Conservation (phyloP, 2,329 filamentous ascomycete genomes). For the Aspergillus spinulosporus region DNA sequence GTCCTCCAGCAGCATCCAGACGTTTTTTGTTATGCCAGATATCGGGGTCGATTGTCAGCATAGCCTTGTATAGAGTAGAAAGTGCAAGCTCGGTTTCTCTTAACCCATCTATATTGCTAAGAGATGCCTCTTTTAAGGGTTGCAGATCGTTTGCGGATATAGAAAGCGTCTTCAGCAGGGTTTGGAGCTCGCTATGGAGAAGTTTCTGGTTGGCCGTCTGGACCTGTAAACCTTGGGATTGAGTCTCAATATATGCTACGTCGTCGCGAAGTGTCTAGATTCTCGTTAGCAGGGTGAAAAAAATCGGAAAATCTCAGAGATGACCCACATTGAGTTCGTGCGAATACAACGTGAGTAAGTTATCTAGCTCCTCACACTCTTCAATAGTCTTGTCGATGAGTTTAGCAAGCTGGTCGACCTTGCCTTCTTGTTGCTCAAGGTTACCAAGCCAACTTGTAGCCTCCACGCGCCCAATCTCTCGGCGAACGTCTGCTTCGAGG, state of each 20-base stretch:
- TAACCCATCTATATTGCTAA: conserved; percentile 70
- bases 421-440: conserved; percentile 80
- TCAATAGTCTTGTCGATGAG: conserved; percentile 87
- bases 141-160: conserved; percentile 76
- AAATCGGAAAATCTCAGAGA: neutral
- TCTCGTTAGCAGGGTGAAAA: conserved; percentile 27
- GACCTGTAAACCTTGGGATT: conserved; percentile 93
- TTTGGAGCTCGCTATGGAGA: conserved; percentile 83
- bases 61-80: conserved; percentile 82
- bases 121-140: conserved; percentile 69
- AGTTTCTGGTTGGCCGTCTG: conserved; percentile 97
- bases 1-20: conserved; percentile 43
- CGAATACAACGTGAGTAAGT: conserved; percentile 87
- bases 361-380: conserved; percentile 95
- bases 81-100: conserved; percentile 76
- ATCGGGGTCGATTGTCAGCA: conserved; percentile 87
- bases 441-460: conserved; percentile 89
- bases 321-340: conserved; percentile 82
- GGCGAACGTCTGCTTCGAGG: conserved; percentile 77
- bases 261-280: conserved; percentile 85
- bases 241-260: conserved; percentile 94
- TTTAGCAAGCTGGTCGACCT: conserved; percentile 79
- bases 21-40: conserved; percentile 60
- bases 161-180: conserved; percentile 84
- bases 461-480: conserved; percentile 86